Conservation (phyloP, 2,329 filamentous ascomycete species). For the Knoxdaviesia proteae region DNA sequence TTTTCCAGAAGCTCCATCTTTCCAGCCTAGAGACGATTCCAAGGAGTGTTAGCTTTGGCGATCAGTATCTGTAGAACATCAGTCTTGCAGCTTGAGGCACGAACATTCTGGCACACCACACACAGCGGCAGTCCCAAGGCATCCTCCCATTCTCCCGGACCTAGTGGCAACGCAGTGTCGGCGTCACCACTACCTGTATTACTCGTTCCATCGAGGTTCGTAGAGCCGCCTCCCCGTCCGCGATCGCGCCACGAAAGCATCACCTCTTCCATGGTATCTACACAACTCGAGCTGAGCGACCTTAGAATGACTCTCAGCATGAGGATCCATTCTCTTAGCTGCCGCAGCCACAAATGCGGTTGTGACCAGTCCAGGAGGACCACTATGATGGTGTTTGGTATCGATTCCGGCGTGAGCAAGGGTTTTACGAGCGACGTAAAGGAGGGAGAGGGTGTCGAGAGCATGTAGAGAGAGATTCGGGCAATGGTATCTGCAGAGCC, state of each 20-base stretch:
- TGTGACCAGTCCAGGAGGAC: slow-evolving; percentile 91
- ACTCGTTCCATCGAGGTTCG: slow-evolving; percentile 39
- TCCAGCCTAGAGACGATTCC: slow-evolving; percentile 48
- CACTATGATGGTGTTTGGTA: slow-evolving; percentile 71
- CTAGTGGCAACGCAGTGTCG: slow-evolving; percentile 54
- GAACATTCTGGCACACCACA: slow-evolving; percentile 87
- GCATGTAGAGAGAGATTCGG: slow-evolving; percentile 70
- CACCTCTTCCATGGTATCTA: slow-evolving; percentile 68
- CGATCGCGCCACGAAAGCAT: slow-evolving; percentile 64
- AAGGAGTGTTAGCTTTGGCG: slow-evolving; percentile 1
- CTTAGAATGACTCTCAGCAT: slow-evolving; percentile 59
- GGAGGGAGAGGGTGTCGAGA: slow-evolving; percentile 64
- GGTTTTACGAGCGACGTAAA: slow-evolving; percentile 70
- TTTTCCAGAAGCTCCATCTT: slow-evolving; percentile 82
- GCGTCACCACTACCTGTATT: slow-evolving; percentile 38
- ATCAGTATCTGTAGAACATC: not conserved
- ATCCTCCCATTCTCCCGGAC: slow-evolving; percentile 85
- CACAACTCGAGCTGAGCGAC: slow-evolving; percentile 53
- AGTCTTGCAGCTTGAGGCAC: slow-evolving; percentile 9
- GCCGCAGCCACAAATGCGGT: slow-evolving; percentile 79
- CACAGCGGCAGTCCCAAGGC: slow-evolving; percentile 70
- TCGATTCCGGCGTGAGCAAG: slow-evolving; percentile 62
- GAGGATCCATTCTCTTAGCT: slow-evolving; percentile 76
- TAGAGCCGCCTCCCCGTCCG: slow-evolving; percentile 41
- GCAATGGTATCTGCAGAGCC: slow-evolving; percentile 56